Evolutionary conservation across 2,329 filamentous ascomycete species (phyloP), one percentile per base, ranked within the genome.

Genomic region (Ophioceras dolichostomum): DNA sequence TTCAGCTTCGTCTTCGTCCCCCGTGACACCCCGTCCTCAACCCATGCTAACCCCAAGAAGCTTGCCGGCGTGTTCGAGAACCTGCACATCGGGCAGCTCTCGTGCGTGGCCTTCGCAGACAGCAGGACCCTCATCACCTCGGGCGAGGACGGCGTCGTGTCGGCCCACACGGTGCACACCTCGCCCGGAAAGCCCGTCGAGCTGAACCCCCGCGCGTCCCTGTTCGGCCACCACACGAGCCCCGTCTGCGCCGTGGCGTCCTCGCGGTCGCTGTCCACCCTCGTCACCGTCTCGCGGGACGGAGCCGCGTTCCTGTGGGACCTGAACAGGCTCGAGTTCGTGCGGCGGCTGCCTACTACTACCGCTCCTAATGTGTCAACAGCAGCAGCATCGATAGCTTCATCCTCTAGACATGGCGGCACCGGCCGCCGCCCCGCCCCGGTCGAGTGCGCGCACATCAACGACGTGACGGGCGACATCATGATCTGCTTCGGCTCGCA

Each of bases 41-140:
- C 30, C 30, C 17, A 37, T 36, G 39, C 57, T 60, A 49, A 60
- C 45, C 32, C 39, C 35, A 37, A 37, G 26, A 47, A 65, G 64
- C 67, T 83, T 17, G 76, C 93, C 26, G 89, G 89, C 0, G 70
- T 95, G 14, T 94, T 89, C 52, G 91, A 98, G 57, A 93, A 96
- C 52, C 67, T 95, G 2, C 91, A 98, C 54, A 80, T 89, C 40
- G 87, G 88, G 4, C 87, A 94, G 53, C 72, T 98, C 20, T 89
- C 87, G 0, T 79, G 78, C 39, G 79, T 85, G 1, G 67, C 81
- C 10, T 91, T 96, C 53, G 85, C 85, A 1, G 89, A 95, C 54
- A 89, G 86, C 13, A 84, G 83, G 49, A 94, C 86, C 0, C 69
- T 98, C 16, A 79, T 98, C 44, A 96, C 91, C 0, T 85, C 87